phyloP scores from a whole-genome alignment of 2,329 filamentous ascomycete species.

The Incumbomyces delicatus region DNA sequence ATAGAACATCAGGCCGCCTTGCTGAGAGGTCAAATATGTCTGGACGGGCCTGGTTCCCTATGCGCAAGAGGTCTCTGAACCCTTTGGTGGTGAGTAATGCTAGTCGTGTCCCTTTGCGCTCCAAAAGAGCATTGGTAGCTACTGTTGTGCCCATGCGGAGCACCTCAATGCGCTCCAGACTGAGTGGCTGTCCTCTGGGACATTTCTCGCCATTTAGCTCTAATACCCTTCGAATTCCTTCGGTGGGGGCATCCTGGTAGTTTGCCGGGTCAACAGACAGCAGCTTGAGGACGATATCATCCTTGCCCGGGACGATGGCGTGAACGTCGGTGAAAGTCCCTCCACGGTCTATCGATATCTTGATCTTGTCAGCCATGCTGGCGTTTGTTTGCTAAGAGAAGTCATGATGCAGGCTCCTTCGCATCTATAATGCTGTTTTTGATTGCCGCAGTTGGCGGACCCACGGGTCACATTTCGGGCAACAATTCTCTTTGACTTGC shows the following conservation, averaged over 20 bases:
- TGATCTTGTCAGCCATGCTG: not conserved
- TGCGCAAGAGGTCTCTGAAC: slow-evolving; percentile 77
- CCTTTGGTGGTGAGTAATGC: slow-evolving; percentile 79
- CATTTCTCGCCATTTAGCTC: slow-evolving; percentile 62
- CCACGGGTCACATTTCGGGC: too few species aligned
- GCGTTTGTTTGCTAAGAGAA: too few species aligned
- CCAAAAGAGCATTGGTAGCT: slow-evolving; percentile 81
- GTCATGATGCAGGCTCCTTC: too few species aligned
- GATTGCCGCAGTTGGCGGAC: too few species aligned
- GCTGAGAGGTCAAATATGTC: slow-evolving; percentile 88
- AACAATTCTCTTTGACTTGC: too few species aligned
- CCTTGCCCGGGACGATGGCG: slow-evolving; percentile 54
- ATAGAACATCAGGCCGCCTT: slow-evolving; percentile 74
- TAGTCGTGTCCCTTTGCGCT: slow-evolving; percentile 81
- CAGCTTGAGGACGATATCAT: slow-evolving; percentile 77
- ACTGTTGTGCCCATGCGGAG: slow-evolving; percentile 96
- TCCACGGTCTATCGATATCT: slow-evolving; percentile 48
- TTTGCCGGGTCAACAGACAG: slow-evolving; percentile 84
- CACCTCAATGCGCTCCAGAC: slow-evolving; percentile 74
- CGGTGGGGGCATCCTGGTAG: slow-evolving; percentile 81
- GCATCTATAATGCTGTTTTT: too few species aligned
- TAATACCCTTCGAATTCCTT: slow-evolving; percentile 80
- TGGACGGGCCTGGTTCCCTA: slow-evolving; percentile 82
- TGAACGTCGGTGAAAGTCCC: slow-evolving; percentile 87
- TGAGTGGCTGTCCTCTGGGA: slow-evolving; percentile 66